phyloP scores from a whole-genome alignment of 306 rosid species.

The Lupinus albus region DNA sequence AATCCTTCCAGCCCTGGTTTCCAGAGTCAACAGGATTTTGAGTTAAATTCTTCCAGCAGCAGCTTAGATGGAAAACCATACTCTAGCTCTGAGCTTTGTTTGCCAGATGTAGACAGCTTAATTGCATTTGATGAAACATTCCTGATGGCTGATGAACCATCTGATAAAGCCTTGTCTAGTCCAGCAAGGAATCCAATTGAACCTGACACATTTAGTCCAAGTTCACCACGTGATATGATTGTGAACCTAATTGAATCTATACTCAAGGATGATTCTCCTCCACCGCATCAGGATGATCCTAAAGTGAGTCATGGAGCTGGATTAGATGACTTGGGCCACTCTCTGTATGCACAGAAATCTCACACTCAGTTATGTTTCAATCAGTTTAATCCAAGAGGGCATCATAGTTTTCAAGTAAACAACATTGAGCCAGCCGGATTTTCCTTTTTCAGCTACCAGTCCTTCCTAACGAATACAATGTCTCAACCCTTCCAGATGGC shows the following conservation, averaged over 20 bases:
- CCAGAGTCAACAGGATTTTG: conserved; percentile 36
- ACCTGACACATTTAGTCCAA: conserved; percentile 38
- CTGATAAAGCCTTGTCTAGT: conserved; percentile 42
- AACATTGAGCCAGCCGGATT: conserved; percentile 22
- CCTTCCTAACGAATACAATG: conserved; percentile 26
- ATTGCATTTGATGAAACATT: conserved; percentile 50
- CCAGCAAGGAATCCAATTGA: conserved; percentile 33
- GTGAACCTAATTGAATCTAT: conserved; percentile 46
- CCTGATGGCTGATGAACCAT: conserved; percentile 40
- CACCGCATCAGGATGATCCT: conserved; percentile 24
- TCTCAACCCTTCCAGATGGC: conserved; percentile 35
- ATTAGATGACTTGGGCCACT: conserved; percentile 12
- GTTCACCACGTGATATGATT: conserved; percentile 41
- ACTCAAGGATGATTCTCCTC: conserved; percentile 43
- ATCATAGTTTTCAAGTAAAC: conserved; percentile 20
- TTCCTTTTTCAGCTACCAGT: conserved; percentile 26
- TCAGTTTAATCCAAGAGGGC: conserved; percentile 35
- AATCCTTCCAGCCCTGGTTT: conserved; percentile 22
- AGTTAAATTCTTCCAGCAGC: conserved; percentile 32
- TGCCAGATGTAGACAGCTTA: conserved; percentile 70
- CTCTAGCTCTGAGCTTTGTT: conserved; percentile 39
- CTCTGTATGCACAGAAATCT: conserved; percentile 32
- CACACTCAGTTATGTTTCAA: conserved; percentile 19
- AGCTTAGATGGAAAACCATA: conserved; percentile 36
- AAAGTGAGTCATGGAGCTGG: conserved; percentile 28